Evolutionary conservation across 768 basidiomycete species (phyloP), one percentile per base, ranked within the genome.

Genomic region (Lactifluus volemus): DNA sequence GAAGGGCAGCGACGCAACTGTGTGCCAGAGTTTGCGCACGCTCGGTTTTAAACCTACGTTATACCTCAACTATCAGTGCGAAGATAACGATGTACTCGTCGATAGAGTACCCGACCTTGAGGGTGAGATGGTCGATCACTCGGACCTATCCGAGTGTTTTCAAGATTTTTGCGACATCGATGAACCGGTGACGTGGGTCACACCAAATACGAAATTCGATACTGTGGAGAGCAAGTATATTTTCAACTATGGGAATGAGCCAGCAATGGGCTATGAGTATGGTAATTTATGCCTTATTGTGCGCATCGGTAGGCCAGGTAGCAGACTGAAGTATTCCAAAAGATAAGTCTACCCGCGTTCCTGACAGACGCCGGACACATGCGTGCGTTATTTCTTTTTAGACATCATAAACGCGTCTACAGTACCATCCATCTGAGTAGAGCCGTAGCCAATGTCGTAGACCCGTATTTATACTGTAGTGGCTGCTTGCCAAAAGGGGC

Each of bases 241-340:
- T 25, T 47, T 59, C 39, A 25, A 25, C 25, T 25, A 25, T 2
- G 25, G 44, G 49, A 17, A 60, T 53, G 6, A 15, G 59, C 7
- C 58, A 17, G 3, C 7, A 7, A 12, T 53, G 2, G 38, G n/a
- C 7, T 34, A 14, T 15, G 49, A 30, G 12, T 39, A 59, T 25
- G 54, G 59, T 1, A 50, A 64, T 17, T 4, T 57, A 8, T 53
- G 55, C 14, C 38, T 64, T 15, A 4, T 56, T 42, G 53, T 63
- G 6, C 58, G 49, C 8, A 53, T 63, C 12, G 59, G 59, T 2
- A 44, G 42, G 30, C 41, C 25, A 11, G 58, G 58, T 11, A 25
- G 51, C 32, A 54, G 63, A 11, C 15, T 52, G 25, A 25, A 25
- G 25, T 25, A 25, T 25, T 25, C 25, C 25, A 1, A 25, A 25